Percentiles rank a stretch among this genome's conserved stretches.
phyloP scores from a whole-genome alignment of 140 eudicot species.

The Ambrosia hybrid region DNA sequence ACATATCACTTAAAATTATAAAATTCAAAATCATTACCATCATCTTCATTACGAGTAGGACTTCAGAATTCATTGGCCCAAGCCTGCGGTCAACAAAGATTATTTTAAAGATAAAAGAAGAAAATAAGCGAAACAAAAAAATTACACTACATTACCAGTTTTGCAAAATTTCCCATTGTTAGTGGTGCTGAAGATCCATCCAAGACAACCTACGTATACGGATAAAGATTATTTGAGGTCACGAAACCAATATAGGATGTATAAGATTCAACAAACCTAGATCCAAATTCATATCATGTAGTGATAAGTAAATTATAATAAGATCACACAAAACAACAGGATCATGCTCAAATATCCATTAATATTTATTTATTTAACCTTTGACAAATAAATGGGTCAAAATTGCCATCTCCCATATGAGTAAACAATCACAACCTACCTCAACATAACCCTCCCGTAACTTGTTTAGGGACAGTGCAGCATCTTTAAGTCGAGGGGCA shows the following conservation, averaged over 20 bases:
- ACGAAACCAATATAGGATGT: background rate
- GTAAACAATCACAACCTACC: too few relatives aligned
- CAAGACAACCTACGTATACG: constrained; percentile 68
- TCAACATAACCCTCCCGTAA: too few relatives aligned
- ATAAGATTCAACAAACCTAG: constrained; percentile 45
- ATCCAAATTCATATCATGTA: constrained; percentile 2
- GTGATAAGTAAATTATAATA: too few relatives aligned
- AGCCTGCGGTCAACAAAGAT: constrained; percentile 41
- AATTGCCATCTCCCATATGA: too few relatives aligned
- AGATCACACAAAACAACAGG: too few relatives aligned
- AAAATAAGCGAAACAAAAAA: background rate
- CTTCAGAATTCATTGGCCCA: constrained; percentile 69
- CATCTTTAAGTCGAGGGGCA: too few relatives aligned
- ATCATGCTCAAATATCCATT: too few relatives aligned
- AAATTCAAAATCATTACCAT: too few relatives aligned
- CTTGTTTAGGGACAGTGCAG: too few relatives aligned
- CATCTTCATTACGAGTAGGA: background rate
- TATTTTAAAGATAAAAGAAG: background rate
- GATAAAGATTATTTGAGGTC: constrained; percentile 25
- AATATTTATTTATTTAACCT: too few relatives aligned
- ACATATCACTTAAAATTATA: too few relatives aligned
- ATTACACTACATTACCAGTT: constrained; percentile 49
- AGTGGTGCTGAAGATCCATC: constrained; percentile 98
- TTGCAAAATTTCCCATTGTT: constrained; percentile 91
- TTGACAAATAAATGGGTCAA: too few relatives aligned